Percentiles rank a stretch among this genome's conserved stretches.
Conservation (phyloP, 179 eudicot species). For the Vitellaria paradoxa region DNA sequence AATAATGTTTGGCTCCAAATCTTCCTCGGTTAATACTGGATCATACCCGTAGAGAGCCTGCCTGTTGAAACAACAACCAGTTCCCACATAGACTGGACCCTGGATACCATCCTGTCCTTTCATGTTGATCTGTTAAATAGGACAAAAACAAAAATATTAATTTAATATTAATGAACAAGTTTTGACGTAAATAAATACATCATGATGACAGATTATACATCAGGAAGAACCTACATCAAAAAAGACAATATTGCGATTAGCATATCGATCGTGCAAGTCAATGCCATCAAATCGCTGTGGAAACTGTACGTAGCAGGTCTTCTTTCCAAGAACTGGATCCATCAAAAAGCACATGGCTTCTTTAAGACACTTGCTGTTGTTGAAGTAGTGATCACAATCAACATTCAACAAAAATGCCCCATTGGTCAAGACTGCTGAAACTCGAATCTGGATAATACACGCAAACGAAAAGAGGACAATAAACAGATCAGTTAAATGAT, state of each 20-base stretch:
- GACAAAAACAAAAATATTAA: conserved; percentile 3
- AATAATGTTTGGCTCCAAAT: conserved; percentile 38
- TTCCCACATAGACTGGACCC: conserved; percentile 77
- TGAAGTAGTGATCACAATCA: conserved; percentile 96
- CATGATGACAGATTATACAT: not conserved
- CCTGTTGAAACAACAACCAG: conserved; percentile 71
- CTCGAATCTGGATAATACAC: conserved; percentile 61
- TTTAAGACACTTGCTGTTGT: conserved; percentile 80
- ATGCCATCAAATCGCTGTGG: conserved; percentile 94
- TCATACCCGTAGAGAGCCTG: conserved; percentile 68
- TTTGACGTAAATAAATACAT: not conserved
- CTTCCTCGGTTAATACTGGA: conserved; percentile 51
- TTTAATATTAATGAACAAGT: not conserved
- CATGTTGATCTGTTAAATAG: conserved; percentile 46
- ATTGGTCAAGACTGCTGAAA: conserved; percentile 87
- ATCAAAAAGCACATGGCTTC: conserved; percentile 97
- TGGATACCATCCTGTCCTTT: conserved; percentile 73
- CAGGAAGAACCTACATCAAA: conserved; percentile 60
- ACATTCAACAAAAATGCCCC: conserved; percentile 83
- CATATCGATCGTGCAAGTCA: conserved; percentile 84
- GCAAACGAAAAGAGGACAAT: not conserved
- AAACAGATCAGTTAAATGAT: not conserved
- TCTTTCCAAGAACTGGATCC: conserved; percentile 81
- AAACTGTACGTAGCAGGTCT: conserved; percentile 82
- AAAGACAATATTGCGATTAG: conserved; percentile 84